These are phyloP conservation scores for Penicillium sp. DNA, from an alignment of 2,329 filamentous ascomycete genomes.

Conservation along the genomic window DNA sequence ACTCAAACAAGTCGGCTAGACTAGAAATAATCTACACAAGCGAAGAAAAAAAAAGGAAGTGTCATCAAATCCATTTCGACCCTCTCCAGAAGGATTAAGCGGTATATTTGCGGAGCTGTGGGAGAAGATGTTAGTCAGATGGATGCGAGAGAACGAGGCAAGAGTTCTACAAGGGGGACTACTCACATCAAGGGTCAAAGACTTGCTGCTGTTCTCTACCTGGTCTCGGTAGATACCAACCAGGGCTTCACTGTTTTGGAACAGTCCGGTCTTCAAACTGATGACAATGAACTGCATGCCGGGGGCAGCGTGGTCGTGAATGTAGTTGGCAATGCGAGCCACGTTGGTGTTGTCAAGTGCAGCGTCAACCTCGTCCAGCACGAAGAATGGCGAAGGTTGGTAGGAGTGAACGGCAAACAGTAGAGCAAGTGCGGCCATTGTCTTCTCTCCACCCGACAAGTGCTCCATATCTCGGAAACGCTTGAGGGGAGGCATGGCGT, in stretches of 20 bases:
- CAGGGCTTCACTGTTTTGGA: conserved; percentile 94
- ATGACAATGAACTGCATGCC: conserved; percentile 99
- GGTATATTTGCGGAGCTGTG: conserved; percentile 47
- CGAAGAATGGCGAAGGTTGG: conserved; percentile 95
- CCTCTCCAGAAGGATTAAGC: conserved; percentile 20
- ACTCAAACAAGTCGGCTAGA: neutral
- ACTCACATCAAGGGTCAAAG: conserved; percentile 93
- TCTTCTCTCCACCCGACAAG: conserved; percentile 95
- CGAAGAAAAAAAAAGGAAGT: conserved; percentile 22
- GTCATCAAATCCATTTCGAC: conserved; percentile 26
- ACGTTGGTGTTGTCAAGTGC: conserved; percentile 98
- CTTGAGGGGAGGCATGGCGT: conserved; percentile 97
- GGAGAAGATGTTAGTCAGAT: conserved; percentile 17
- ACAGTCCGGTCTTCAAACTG: conserved; percentile 90
- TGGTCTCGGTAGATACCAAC: conserved; percentile 97
- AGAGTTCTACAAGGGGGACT: conserved; percentile 7
- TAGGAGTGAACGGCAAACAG: conserved; percentile 97
- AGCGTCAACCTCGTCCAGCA: conserved; percentile 96
- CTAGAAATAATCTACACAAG: conserved; percentile 34
- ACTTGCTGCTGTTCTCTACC: conserved; percentile 87
- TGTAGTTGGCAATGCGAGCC: conserved; percentile 94
- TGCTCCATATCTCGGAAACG: conserved; percentile 99
- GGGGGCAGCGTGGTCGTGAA: conserved; percentile 88
- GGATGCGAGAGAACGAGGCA: neutral
- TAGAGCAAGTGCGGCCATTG: conserved; percentile 95